A percentile compares a stretch with the other conserved stretches of the same genome.
These are phyloP conservation scores for Alisma plantagoaquatica DNA, from an alignment of 106 monocot species.

Conservation along the genomic window DNA sequence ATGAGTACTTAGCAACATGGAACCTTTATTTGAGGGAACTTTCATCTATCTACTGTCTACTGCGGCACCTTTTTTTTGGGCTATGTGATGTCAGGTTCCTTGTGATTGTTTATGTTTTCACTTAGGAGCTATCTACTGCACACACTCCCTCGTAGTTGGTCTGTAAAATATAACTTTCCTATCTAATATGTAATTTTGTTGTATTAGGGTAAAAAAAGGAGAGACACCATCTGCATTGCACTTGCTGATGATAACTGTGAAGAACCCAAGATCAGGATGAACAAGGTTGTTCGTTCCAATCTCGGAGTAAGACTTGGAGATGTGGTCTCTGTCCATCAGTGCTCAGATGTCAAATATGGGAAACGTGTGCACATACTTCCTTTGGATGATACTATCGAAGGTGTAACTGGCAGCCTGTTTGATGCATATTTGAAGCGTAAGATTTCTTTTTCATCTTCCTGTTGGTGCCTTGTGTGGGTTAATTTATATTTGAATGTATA, in stretches of 20 bases:
- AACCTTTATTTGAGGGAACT: not conserved
- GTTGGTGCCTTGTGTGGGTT: too few species aligned
- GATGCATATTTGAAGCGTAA: slow-evolving; percentile 73
- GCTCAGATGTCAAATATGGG: slow-evolving; percentile 79
- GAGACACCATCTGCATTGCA: slow-evolving; percentile 75
- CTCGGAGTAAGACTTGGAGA: slow-evolving; percentile 68
- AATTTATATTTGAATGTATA: too few species aligned
- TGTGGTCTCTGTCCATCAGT: slow-evolving; percentile 75
- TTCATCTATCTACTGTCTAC: too few species aligned
- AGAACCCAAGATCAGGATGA: slow-evolving; percentile 75
- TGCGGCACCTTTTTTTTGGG: too few species aligned
- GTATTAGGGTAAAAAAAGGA: slow-evolving; percentile 63
- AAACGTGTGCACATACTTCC: slow-evolving; percentile 75
- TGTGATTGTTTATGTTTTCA: too few species aligned
- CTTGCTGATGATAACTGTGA: slow-evolving; percentile 77
- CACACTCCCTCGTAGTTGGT: too few species aligned
- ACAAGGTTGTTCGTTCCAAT: slow-evolving; percentile 67
- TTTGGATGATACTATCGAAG: slow-evolving; percentile 69
- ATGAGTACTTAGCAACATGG: not conserved
- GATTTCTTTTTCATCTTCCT: slow-evolving; percentile 7
- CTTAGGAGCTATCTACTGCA: too few species aligned
- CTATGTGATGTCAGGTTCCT: too few species aligned
- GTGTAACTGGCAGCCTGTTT: slow-evolving; percentile 68
- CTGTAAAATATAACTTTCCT: not conserved
- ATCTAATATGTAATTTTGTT: not conserved